phyloP scores from a whole-genome alignment of 371 early-diverging fungal species.

The Antonospora locustae region DNA sequence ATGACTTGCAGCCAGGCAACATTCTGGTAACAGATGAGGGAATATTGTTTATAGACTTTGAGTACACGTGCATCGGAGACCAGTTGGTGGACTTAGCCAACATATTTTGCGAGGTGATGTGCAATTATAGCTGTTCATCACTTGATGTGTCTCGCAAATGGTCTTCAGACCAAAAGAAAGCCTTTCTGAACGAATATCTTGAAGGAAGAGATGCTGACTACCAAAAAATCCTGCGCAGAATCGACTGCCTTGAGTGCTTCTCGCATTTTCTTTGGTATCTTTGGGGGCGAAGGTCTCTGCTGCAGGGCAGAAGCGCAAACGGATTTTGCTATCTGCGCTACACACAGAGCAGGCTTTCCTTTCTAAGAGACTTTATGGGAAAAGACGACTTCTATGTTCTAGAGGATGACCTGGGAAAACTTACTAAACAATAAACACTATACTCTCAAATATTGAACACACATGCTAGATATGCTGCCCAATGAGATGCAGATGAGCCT shows the following conservation, averaged over 20 bases:
- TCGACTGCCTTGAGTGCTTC: not conserved
- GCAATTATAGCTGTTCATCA: slow-evolving; percentile 4
- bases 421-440: too few relatives aligned
- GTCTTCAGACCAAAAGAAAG: slow-evolving; percentile 3
- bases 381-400: too few relatives aligned
- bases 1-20: slow-evolving; percentile 23
- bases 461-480: too few relatives aligned
- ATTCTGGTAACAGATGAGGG: slow-evolving; percentile 2
- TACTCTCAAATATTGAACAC: too few relatives aligned
- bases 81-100: slow-evolving; percentile 20
- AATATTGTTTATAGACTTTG: slow-evolving; percentile 24
- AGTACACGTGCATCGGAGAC: slow-evolving; percentile 10
- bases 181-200: slow-evolving; percentile 15
- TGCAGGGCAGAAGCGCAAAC: too few relatives aligned
- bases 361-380: too few relatives aligned
- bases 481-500: too few relatives aligned
- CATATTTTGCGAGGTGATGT: slow-evolving; percentile 21
- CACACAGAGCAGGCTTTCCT: too few relatives aligned
- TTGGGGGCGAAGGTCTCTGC: too few relatives aligned
- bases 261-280: slow-evolving; percentile 29
- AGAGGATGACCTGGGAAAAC: too few relatives aligned
- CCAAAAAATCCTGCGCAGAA: not conserved
- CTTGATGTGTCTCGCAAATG: not conserved
- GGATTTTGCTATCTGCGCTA: too few relatives aligned
- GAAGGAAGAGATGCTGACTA: not conserved